Base-by-base conservation (phyloP, 805 yeast genomes). In the Wickerhamiella brachini region DNA sequence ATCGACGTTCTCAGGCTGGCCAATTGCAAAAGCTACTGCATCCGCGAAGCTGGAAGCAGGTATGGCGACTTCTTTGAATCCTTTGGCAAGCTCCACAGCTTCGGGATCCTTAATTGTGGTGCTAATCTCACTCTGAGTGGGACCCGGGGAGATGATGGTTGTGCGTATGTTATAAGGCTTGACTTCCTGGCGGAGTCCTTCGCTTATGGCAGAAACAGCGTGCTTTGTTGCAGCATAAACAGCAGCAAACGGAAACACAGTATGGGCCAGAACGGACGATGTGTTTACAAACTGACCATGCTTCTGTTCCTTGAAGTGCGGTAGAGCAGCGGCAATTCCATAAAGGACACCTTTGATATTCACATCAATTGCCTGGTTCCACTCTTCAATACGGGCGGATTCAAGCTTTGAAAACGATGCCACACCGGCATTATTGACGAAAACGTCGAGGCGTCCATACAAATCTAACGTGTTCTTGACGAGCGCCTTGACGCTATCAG, bases 71-170 rank as follows among this genome's bases (percentile, higher is more conserved):
- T 12, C 2, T 13, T n/a, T 9, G 15, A 18, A 8, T 2, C 24
- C 3, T 3, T 29, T 18, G 23, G 29, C 2, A 3, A 29, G 21
- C 6, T 29, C n/a, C 4, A 37, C 20, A 3, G 41, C 41, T 4
- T 37, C 41, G 15, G 15, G 4, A 18, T 29, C 47, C 15, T 3
- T 29, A n/a, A 29, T 29, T 13, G n/a, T 15, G 3, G 4, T 12
- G 3, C 5, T 8, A 13, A 81, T 81, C 60, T 81, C 87, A 47
- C 86, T 81, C 61, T 81, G 85, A 46, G 81, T 85, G 50, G 77
- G 78, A 59, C 87, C 87, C 15, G 87, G 87, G 56, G 81, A 81
- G 49, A 81, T 72, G 63, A 80, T 85, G 54, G 81, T 74, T 50
- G 81, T 77, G 60, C 87, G 72, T 59, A 81, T 74, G 51, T 75